These are phyloP conservation scores for Citrus unshiu DNA, from an alignment of 345 rosid genomes.

Conservation along the genomic window DNA sequence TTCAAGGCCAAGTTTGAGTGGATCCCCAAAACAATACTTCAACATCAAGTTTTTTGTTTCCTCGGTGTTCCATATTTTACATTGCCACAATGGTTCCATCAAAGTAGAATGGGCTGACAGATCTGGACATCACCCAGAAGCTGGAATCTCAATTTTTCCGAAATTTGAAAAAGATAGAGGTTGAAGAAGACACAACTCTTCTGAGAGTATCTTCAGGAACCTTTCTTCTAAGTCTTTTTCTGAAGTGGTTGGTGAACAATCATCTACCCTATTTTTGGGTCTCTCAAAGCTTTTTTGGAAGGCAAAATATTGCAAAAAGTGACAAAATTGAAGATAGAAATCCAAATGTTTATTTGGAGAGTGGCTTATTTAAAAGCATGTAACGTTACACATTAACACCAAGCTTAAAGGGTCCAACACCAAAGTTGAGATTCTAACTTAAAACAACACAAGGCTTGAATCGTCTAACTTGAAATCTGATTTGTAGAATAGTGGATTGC, in stretches of 20 bases:
- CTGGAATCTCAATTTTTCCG: not conserved
- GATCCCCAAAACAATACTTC: not conserved
- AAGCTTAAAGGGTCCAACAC: not conserved
- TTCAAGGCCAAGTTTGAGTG: not conserved
- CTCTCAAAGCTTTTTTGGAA: too few species aligned
- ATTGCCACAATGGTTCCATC: not conserved
- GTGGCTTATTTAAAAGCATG: not conserved
- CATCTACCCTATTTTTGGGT: not conserved
- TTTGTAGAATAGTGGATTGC: too few species aligned
- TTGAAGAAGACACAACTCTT: not conserved
- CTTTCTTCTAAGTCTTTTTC: not conserved
- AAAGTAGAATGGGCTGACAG: not conserved
- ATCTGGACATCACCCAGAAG: not conserved
- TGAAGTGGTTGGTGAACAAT: not conserved
- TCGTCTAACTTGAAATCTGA: not conserved
- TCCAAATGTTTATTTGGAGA: not conserved
- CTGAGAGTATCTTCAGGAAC: not conserved
- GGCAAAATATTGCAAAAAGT: too few species aligned
- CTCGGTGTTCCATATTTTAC: not conserved
- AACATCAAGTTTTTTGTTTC: not conserved
- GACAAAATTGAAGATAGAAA: not conserved
- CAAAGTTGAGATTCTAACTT: not conserved
- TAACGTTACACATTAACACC: not conserved
- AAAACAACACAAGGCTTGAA: not conserved
- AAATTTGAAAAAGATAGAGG: not conserved